These are phyloP conservation scores for Chlamydomonas reinhardtii DNA, from an alignment of 163 green algal species.

Conservation along the genomic window DNA sequence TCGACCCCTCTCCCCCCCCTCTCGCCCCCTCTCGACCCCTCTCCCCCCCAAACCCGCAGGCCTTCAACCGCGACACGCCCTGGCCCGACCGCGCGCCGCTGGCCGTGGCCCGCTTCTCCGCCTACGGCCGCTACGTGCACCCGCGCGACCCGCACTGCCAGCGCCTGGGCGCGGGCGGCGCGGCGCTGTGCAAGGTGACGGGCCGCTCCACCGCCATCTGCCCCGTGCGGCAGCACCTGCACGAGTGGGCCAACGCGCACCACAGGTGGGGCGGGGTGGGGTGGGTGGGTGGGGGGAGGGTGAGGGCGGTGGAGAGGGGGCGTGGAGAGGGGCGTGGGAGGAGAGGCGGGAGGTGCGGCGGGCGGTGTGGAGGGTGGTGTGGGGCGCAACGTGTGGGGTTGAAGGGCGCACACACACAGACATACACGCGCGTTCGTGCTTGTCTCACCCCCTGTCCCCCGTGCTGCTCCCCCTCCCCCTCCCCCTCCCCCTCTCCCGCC, in stretches of 20 bases:
- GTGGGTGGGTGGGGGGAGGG: not conserved
- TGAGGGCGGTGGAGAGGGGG: not conserved
- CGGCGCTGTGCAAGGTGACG: conserved; percentile 12
- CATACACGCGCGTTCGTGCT: no score
- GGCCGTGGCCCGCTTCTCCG: conserved; percentile 29
- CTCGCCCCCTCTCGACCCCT: not conserved
- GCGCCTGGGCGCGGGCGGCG: not conserved
- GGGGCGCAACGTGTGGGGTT: no score
- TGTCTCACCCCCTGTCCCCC: not conserved
- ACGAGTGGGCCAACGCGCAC: conserved; percentile 9
- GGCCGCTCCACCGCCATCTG: conserved; percentile 14
- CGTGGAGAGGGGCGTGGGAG: not conserved
- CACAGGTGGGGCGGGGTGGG: not conserved
- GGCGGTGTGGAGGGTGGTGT: no score
- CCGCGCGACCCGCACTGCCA: conserved; percentile 18
- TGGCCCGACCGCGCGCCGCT: not conserved
- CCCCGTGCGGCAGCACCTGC: conserved; percentile 30
- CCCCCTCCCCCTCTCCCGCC: not conserved
- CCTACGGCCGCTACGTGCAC: conserved; percentile 37
- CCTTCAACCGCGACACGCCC: not conserved
- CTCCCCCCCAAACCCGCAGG: no score
- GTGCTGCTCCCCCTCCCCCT: not conserved
- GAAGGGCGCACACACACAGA: no score
- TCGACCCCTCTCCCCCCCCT: not conserved
- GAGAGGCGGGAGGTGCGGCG: no score